Evolutionary conservation across 441 rosid species (phyloP).

Genomic region (Biscutella auriculata): DNA sequence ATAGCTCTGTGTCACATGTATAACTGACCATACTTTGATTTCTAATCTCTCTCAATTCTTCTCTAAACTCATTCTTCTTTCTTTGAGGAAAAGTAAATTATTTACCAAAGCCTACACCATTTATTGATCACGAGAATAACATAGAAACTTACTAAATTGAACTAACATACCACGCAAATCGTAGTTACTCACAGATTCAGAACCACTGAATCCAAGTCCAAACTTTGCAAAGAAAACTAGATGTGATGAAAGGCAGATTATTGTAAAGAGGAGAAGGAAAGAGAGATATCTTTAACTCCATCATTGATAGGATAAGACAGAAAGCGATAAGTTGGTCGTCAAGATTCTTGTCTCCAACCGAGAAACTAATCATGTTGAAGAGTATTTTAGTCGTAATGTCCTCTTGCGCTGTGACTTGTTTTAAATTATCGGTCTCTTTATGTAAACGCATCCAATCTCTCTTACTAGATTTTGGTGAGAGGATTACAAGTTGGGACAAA

Average conservation of each 20-base stretch:
- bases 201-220: background rate
- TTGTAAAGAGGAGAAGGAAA: background rate
- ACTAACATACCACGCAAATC: background rate
- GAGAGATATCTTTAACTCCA: too few species aligned
- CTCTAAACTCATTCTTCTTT: background rate
- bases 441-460: too few species aligned
- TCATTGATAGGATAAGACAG: too few species aligned
- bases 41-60: background rate
- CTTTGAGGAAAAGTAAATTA: background rate
- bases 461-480: too few species aligned
- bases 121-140: conserved; percentile 1
- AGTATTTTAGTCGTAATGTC: too few species aligned
- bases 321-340: too few species aligned
- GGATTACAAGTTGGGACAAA: too few species aligned
- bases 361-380: too few species aligned
- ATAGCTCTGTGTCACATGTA: conserved; percentile 12
- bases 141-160: background rate
- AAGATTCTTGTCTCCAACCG: too few species aligned
- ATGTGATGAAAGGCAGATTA: too few species aligned
- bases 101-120: conserved; percentile 2
- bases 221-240: background rate
- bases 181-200: background rate
- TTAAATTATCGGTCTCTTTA: too few species aligned
- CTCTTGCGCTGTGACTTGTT: too few species aligned
- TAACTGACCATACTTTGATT: conserved; percentile 12